These are phyloP conservation scores for Lachancea cidri DNA, from an alignment of 805 yeast species.

Conservation along the genomic window DNA sequence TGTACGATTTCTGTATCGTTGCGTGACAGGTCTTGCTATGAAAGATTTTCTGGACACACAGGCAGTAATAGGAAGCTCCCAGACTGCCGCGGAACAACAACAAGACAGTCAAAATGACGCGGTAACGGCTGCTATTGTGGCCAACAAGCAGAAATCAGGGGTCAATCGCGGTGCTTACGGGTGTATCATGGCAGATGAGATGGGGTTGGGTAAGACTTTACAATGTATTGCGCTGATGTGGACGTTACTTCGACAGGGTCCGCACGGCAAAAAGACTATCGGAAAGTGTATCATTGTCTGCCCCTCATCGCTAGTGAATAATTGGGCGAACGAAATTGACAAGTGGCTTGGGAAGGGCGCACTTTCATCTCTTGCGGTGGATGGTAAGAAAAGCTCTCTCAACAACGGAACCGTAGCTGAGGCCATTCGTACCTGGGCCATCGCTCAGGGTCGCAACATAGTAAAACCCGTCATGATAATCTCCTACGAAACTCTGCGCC, in stretches of 20 bases:
- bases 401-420: constrained; percentile 68
- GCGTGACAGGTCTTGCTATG: constrained; percentile 77
- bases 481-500: constrained; percentile 86
- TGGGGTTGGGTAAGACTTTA: constrained; percentile 90
- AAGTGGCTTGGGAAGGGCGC: constrained; percentile 97
- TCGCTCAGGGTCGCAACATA: constrained; percentile 78
- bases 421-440: constrained; percentile 77
- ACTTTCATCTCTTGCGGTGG: constrained; percentile 81
- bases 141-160: not conserved
- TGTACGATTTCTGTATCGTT: constrained; percentile 81
- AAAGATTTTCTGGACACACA: constrained; percentile 30
- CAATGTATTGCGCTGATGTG: constrained; percentile 89
- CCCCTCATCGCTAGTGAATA: constrained; percentile 87
- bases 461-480: constrained; percentile 92
- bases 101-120: constrained; percentile 1
- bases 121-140: constrained; percentile 1
- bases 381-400: constrained; percentile 61
- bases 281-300: constrained; percentile 90
- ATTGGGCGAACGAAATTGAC: constrained; percentile 94
- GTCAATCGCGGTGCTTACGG: constrained; percentile 69
- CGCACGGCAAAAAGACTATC: constrained; percentile 72
- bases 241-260: constrained; percentile 87
- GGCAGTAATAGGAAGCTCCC: constrained; percentile 4
- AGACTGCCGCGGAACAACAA: constrained; percentile 1
- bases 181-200: constrained; percentile 97